Conservation (phyloP, 257 asterid genomes). For the Solanum lycopersicoides region DNA sequence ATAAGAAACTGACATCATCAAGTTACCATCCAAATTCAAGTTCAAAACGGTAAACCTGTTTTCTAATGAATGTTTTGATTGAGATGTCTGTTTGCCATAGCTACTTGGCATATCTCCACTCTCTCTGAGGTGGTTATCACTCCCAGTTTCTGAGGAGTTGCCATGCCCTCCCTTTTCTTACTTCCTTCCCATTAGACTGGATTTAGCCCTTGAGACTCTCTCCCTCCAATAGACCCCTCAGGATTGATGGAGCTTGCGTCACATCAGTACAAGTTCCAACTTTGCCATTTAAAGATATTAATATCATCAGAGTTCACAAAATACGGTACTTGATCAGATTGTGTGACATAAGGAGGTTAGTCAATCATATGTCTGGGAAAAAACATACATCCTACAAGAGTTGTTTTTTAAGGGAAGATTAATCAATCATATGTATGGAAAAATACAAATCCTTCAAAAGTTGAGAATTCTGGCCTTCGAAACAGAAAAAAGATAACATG, state of each 20-base stretch:
- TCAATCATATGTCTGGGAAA: neutral
- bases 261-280: neutral
- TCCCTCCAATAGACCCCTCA: neutral
- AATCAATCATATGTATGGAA: neutral
- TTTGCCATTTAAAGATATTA: neutral
- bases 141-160: too few relatives aligned
- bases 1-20: neutral
- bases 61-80: too few relatives aligned
- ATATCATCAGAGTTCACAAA: neutral
- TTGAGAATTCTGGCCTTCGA: neutral
- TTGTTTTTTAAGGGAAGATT: neutral
- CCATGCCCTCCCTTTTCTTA: constrained; percentile 30
- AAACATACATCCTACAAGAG: neutral
- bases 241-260: neutral
- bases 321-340: neutral
- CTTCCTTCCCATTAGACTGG: constrained; percentile 20
- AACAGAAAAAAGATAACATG: neutral
- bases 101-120: too few relatives aligned
- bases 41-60: neutral
- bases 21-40: neutral
- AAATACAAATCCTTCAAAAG: neutral
- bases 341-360: neutral
- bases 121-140: too few relatives aligned
- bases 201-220: neutral
- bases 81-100: too few relatives aligned